phyloP scores from a whole-genome alignment of 371 early-diverging fungal species.

The Lichtheimia corymbifera region DNA sequence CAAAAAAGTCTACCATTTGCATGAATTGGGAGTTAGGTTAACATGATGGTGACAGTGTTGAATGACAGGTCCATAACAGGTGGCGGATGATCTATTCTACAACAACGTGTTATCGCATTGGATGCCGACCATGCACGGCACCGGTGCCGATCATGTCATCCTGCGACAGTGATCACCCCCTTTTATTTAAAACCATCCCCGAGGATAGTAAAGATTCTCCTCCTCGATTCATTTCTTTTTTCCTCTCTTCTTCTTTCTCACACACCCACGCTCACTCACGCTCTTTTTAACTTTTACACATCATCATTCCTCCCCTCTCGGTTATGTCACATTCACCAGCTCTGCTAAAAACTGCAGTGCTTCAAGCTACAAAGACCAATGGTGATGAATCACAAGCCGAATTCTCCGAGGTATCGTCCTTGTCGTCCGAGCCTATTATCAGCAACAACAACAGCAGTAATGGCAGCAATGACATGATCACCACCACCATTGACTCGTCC shows the following conservation, averaged over 20 bases:
- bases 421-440: neutral
- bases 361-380: neutral
- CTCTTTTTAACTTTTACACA: neutral
- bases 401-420: constrained; percentile 6
- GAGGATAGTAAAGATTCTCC: no score
- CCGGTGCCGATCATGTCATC: no score
- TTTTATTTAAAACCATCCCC: no score
- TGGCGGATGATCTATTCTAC: no score
- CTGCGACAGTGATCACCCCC: no score
- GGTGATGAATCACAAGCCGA: neutral
- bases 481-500: constrained; percentile 2
- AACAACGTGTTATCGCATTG: no score
- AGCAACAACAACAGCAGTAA: neutral
- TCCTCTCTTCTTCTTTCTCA: neutral
- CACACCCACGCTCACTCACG: neutral
- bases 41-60: no score
- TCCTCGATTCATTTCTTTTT: neutral
- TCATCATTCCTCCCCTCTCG: neutral
- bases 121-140: no score
- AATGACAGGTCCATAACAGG: no score
- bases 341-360: constrained; percentile 11
- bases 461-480: neutral
- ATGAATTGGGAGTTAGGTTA: no score
- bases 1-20: no score
- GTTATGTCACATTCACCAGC: constrained; percentile 13